Evolutionary conservation across 208 protist genomes (phyloP).

Genomic region (Wallacemonas rigidus): DNA sequence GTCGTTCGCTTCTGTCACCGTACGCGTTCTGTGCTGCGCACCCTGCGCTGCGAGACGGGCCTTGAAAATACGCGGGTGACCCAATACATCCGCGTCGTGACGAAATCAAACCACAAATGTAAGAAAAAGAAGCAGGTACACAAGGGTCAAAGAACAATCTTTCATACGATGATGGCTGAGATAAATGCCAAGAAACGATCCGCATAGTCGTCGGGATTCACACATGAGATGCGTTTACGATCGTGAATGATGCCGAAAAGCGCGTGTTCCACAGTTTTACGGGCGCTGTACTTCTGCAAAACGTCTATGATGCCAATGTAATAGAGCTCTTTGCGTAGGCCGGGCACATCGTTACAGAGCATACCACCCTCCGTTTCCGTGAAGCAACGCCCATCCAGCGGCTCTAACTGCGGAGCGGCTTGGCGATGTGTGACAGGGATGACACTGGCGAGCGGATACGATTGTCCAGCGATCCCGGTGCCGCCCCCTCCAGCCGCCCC

Average conservation of each 20-base stretch:
- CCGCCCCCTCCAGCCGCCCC: background rate
- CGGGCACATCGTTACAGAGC: slow-evolving; percentile 62
- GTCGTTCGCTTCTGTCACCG: too few species aligned
- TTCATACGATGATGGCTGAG: slow-evolving; percentile 86
- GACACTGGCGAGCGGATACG: background rate
- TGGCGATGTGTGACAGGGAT: background rate
- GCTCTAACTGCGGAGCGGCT: background rate
- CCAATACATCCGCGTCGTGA: too few species aligned
- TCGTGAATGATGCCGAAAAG: slow-evolving; percentile 68
- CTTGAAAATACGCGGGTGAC: too few species aligned
- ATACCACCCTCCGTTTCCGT: slow-evolving; percentile 84
- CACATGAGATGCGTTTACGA: slow-evolving; percentile 82
- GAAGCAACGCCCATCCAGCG: slow-evolving; percentile 72
- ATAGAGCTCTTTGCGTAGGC: slow-evolving; percentile 80
- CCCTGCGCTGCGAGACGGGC: too few species aligned
- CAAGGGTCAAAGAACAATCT: background rate
- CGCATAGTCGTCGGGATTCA: slow-evolving; percentile 83
- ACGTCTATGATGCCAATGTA: slow-evolving; percentile 96
- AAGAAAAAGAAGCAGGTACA: background rate
- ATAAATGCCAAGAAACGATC: slow-evolving; percentile 89
- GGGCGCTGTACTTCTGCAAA: slow-evolving; percentile 87
- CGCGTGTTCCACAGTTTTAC: slow-evolving; percentile 81
- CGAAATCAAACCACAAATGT: background rate
- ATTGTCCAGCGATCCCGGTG: background rate
- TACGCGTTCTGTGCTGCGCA: too few species aligned